Evolutionary conservation across 371 early-diverging fungal genomes (phyloP), one percentile per base, ranked within the genome.

Genomic region (Smittium mucronatum): DNA sequence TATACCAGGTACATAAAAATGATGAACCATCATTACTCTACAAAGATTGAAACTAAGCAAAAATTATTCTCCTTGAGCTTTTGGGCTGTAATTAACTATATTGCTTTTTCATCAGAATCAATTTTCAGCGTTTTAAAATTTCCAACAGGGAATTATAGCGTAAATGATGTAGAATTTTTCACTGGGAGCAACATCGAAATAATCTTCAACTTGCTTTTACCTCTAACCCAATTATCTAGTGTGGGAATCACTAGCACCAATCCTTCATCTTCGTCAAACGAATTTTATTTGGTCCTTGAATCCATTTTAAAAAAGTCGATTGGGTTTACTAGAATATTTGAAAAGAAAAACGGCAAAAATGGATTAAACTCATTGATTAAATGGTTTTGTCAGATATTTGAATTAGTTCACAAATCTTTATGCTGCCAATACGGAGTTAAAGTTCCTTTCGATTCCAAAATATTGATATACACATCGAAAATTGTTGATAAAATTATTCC

Each of bases 211-310:
- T 21, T 64, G 64, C 25, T 64, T 8, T 26, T 64, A 26, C 64
- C 64, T 31, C 36, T 64, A 31, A 64, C 64, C 5, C 64, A 64
- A 64, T 64, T 64, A 31, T 64, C 64, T 15, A 64, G 8, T 25
- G 8, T 21, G 16, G 64, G 64, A 11, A 64, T 64, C 2, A 31
- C 64, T 31, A 26, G 28, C 16, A 26, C 15, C 31, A n/a, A 15
- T n/a, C 26, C 26, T 16, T 21, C 59, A n/a, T n/a, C 26, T 5
- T n/a, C 59, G 26, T 59, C 59, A 5, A 26, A 59, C 2, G 2
- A 59, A 59, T 59, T 59, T 28, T 59, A 59, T 59, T 16, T 5
- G 26, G 26, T 59, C 2, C 2, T 59, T 5, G 59, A 59, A 59
- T 59, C 59, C 26, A 16, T 59, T n/a, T 11, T 28, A n/a, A 59